Percentiles rank a stretch among this genome's conserved stretches.
phyloP scores from a whole-genome alignment of 2,329 filamentous ascomycete species.

The Exophiala aquamarina region DNA sequence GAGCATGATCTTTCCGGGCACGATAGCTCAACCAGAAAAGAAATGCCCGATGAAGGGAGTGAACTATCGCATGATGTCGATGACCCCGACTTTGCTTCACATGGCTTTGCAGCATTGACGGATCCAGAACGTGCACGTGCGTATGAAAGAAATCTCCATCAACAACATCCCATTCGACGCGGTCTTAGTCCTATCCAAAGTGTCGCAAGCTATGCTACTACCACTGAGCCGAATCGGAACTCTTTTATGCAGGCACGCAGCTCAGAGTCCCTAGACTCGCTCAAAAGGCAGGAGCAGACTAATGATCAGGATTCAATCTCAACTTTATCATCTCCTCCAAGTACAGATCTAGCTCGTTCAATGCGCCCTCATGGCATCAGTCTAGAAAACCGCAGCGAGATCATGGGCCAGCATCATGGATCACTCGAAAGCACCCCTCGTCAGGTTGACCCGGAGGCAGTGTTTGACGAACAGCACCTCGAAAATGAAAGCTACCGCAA shows the following conservation, averaged over 20 bases:
- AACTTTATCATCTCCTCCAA: conserved; percentile 58
- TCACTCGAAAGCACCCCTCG: conserved; percentile 16
- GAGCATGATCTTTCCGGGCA: conserved; percentile 48
- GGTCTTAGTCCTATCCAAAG: conserved; percentile 88
- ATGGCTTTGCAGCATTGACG: conserved; percentile 30
- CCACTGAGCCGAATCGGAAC: conserved; percentile 58
- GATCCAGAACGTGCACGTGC: conserved; percentile 40
- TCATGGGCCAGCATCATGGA: conserved; percentile 44
- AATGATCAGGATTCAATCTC: conserved; percentile 51
- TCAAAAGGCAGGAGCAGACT: conserved; percentile 43
- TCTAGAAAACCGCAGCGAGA: conserved; percentile 50
- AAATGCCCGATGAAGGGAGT: conserved; percentile 48
- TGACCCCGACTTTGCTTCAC: conserved; percentile 28
- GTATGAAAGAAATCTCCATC: conserved; percentile 58
- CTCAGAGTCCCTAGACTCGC: conserved; percentile 61
- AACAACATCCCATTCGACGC: conserved; percentile 65
- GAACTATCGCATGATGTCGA: conserved; percentile 41
- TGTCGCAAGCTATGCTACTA: conserved; percentile 80
- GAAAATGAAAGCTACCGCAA: conserved; percentile 59
- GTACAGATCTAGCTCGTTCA: conserved; percentile 52
- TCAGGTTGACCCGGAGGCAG: conserved; percentile 40
- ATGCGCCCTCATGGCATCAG: conserved; percentile 55
- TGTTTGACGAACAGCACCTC: conserved; percentile 54
- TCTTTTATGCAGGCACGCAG: conserved; percentile 53
- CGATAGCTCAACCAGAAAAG: conserved; percentile 38